Conservation (phyloP, 1,284 basidiomycete genomes). For the Mycena citricolor region DNA sequence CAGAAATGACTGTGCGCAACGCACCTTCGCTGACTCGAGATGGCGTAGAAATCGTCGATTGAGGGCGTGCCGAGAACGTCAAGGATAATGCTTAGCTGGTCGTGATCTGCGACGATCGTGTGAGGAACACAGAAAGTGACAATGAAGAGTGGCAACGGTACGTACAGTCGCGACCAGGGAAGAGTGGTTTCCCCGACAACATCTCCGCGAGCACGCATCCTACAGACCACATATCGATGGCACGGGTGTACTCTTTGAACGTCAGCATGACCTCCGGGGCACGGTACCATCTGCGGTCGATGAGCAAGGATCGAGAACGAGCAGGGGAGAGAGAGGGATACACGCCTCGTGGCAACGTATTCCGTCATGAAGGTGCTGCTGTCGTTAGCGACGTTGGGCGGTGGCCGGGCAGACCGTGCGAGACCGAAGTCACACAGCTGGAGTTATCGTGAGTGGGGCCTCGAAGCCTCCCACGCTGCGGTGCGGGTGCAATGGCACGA, state of each 20-base stretch:
- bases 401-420: slow-evolving; percentile 86
- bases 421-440: slow-evolving; percentile 91
- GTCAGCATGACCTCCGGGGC: slow-evolving; percentile 97
- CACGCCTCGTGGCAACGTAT: slow-evolving; percentile 85
- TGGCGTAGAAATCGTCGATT: slow-evolving; percentile 88
- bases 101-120: slow-evolving; percentile 62
- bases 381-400: slow-evolving; percentile 80
- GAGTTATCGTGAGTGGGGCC: no score
- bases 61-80: slow-evolving; percentile 93
- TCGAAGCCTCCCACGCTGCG: no score
- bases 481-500: slow-evolving; percentile 7
- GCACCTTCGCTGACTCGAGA: slow-evolving; percentile 66
- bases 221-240: slow-evolving; percentile 94
- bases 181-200: slow-evolving; percentile 90
- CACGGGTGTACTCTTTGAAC: slow-evolving; percentile 95
- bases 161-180: slow-evolving; percentile 91
- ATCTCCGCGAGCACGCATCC: slow-evolving; percentile 98
- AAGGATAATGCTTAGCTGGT: slow-evolving; percentile 88
- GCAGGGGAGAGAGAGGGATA: slow-evolving; percentile 6
- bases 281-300: slow-evolving; percentile 83
- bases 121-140: slow-evolving; percentile 10
- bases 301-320: neutral
- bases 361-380: slow-evolving; percentile 93
- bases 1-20: no score
- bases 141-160: slow-evolving; percentile 11